Evolutionary conservation across 2,329 filamentous ascomycete species (phyloP), one percentile per base, ranked within the genome.

Genomic region (Aureobasidium sp.): DNA sequence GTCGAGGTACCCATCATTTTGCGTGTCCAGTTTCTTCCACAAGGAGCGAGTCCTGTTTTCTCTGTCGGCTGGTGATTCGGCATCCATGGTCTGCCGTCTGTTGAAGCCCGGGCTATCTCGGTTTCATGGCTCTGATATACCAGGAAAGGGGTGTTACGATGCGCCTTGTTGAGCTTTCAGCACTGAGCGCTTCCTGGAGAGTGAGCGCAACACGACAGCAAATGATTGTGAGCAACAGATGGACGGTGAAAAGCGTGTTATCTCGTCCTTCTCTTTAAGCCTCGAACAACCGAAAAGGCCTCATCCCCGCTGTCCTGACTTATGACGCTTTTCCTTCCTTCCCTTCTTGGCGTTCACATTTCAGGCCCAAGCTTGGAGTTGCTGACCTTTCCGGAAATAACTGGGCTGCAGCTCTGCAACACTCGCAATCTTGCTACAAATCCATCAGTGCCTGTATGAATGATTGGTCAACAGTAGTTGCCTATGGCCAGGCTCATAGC

Each of bases 21-120:
- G 84, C 67, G 87, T 87, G 75, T 96, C 92, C 67, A 99, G 83
- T 70, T 84, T 87, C 72, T 79, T 80, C 92, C 93, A 97, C 71
- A 97, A 84, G 74, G 86, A 82, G 77, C 91, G 87, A 70, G 97
- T 84, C 71, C 92, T 85, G 75, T 85, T 83, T 78, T 96, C 90
- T 73, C 89, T 86, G 77, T 89, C 84, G 76, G 87, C 87, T 75
- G 88, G 84, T 70, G 87, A 87, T 78, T 94, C 90, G 74, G 80
- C 82, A 79, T 90, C 81, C 82, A 90, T 89, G 76, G 81, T 84
- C 65, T 64, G 51, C 55, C 37, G 60, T 60, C 34, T 41, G 46
- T 50, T 50, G 57, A 51, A 51, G 55, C 29, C 61, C 47, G 61
- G 63, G 66, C 64, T 69, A 68, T 62, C 63, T 68, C 61, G 66